Percentiles rank a stretch among this genome's conserved stretches.
These are phyloP conservation scores for Blastomyces emzantsi DNA, from an alignment of 2,329 filamentous ascomycete genomes.

Conservation along the genomic window DNA sequence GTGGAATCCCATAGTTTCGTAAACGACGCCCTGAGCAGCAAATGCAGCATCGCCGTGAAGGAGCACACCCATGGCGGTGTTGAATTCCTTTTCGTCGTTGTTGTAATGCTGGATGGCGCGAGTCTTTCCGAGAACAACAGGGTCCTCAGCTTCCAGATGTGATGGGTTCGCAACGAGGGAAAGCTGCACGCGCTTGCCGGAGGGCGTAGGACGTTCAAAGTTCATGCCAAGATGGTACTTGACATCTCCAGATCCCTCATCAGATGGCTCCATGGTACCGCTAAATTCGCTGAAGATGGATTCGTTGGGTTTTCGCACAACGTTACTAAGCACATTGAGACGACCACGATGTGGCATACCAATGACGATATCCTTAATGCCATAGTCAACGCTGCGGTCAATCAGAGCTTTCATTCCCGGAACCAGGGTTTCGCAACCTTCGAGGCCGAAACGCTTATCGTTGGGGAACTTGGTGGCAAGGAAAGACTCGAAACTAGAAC, in stretches of 20 bases:
- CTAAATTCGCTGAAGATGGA: constrained; percentile 99
- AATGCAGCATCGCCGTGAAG: constrained; percentile 97
- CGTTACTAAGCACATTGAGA: constrained; percentile 95
- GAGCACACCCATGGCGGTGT: constrained; percentile 87
- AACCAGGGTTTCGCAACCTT: constrained; percentile 93
- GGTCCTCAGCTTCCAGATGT: constrained; percentile 95
- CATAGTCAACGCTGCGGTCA: constrained; percentile 95
- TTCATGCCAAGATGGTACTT: constrained; percentile 99
- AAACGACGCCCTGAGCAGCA: constrained; percentile 92
- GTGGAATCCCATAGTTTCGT: constrained; percentile 97
- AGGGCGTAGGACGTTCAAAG: constrained; percentile 96
- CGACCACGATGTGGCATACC: constrained; percentile 99
- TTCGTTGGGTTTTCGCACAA: constrained; percentile 98
- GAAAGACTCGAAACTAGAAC: constrained; percentile 94
- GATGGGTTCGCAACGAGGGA: constrained; percentile 98
- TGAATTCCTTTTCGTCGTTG: constrained; percentile 82
- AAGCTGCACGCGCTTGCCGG: constrained; percentile 97
- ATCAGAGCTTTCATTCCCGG: constrained; percentile 99
- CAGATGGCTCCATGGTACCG: constrained; percentile 74
- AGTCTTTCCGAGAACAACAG: constrained; percentile 94
- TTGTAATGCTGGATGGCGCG: constrained; percentile 99
- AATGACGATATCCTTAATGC: constrained; percentile 98
- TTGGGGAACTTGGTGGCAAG: constrained; percentile 97
- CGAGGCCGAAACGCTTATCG: constrained; percentile 97
- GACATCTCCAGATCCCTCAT: constrained; percentile 96